These are phyloP conservation scores for Penicillium canariense DNA, from an alignment of 495 filamentous ascomycete species.

Conservation along the genomic window DNA sequence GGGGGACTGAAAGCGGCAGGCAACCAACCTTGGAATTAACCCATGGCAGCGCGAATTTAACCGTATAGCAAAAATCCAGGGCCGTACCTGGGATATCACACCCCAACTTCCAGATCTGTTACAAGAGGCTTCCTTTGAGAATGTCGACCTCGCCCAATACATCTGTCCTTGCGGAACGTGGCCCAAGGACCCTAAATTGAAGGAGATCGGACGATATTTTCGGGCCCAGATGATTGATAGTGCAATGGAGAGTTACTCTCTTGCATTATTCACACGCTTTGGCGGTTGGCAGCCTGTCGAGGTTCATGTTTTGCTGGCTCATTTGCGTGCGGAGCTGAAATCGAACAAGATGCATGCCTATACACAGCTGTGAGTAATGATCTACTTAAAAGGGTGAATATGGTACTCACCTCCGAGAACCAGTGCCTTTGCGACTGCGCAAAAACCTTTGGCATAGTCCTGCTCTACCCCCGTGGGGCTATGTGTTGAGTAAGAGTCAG, in stretches of 20 bases:
- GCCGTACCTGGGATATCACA: conserved; percentile 16
- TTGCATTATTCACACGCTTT: conserved; percentile 22
- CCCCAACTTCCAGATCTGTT: conserved; percentile 5
- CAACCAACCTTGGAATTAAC: not conserved
- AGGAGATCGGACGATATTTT: conserved; percentile 36
- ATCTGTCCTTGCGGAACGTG: conserved; percentile 35
- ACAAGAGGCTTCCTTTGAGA: conserved; percentile 17
- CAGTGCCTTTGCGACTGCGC: conserved; percentile 17
- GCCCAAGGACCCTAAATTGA: conserved; percentile 37
- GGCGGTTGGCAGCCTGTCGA: conserved; percentile 22
- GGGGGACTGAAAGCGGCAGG: not conserved
- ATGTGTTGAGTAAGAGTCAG: no score
- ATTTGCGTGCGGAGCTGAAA: conserved; percentile 21
- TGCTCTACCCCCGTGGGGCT: no score
- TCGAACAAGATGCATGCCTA: conserved; percentile 26
- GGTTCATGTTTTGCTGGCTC: conserved; percentile 22
- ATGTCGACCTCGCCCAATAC: conserved; percentile 18
- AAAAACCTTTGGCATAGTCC: conserved; percentile 10
- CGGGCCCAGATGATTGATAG: conserved; percentile 10
- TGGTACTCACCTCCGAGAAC: not conserved
- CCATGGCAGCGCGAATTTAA: conserved; percentile 19
- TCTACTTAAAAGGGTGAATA: not conserved
- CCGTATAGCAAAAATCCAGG: conserved; percentile 21
- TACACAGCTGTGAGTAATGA: conserved; percentile 11
- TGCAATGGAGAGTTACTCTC: conserved; percentile 20